These are phyloP conservation scores for Panicum miliaceum DNA, from an alignment of 176 grass and related monocot genomes.

Conservation along the genomic window DNA sequence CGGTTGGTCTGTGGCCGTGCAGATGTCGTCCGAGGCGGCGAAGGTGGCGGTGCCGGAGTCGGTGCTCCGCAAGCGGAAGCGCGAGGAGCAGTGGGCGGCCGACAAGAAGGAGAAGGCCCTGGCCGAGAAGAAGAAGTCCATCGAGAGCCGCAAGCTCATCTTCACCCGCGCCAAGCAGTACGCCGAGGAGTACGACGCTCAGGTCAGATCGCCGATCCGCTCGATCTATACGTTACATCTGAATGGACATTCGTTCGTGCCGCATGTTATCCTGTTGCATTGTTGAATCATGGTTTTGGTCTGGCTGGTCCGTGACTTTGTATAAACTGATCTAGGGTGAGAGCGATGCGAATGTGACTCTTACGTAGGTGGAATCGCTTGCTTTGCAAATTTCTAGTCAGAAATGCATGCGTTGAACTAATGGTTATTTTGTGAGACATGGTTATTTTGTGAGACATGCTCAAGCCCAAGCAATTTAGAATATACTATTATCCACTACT, in stretches of 20 bases:
- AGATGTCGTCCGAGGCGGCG: slow-evolving; percentile 68
- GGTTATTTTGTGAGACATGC: not conserved
- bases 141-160: slow-evolving; percentile 65
- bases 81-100: slow-evolving; percentile 65
- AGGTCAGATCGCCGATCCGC: slow-evolving; percentile 44
- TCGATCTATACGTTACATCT: not conserved
- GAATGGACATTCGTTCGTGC: not conserved
- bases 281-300: not conserved
- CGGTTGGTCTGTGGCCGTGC: not conserved
- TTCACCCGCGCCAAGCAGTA: slow-evolving; percentile 66
- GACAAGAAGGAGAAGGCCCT: slow-evolving; percentile 67
- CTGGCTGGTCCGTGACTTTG: not conserved
- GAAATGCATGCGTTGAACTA: not conserved
- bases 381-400: rapidly evolving
- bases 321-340: not conserved
- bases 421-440: not conserved
- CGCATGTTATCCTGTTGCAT: not conserved
- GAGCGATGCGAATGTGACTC: no score
- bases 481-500: no score
- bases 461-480: not conserved
- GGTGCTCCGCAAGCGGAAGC: slow-evolving; percentile 71
- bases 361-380: not conserved
- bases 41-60: slow-evolving; percentile 74
- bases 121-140: slow-evolving; percentile 53
- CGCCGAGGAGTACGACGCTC: slow-evolving; percentile 72